These are phyloP conservation scores for Pseudogymnoascus sp. DNA, from an alignment of 2,329 filamentous ascomycete species.

Conservation along the genomic window DNA sequence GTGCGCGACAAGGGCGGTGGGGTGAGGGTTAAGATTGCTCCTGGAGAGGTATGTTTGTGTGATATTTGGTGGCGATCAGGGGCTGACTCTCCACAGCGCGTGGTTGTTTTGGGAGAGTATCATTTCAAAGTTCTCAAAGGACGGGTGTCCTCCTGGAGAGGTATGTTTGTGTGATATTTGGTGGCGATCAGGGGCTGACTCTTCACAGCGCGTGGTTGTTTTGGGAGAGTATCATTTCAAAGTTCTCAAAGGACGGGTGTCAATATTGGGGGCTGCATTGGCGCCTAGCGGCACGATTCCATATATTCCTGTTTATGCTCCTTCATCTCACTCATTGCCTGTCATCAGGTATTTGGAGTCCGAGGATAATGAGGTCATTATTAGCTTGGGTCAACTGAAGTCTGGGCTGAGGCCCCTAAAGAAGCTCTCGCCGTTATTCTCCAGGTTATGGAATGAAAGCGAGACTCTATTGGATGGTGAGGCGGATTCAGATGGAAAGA, in stretches of 20 bases:
- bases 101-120: constrained; percentile 60
- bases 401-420: constrained; percentile 45
- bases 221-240: constrained; percentile 61
- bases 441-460: constrained; percentile 54
- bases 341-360: constrained; percentile 45
- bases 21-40: constrained; percentile 35
- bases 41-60: constrained; percentile 35
- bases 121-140: constrained; percentile 54
- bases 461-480: constrained; percentile 23
- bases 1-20: background rate
- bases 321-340: constrained; percentile 61
- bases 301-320: constrained; percentile 46
- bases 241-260: constrained; percentile 53
- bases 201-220: constrained; percentile 41
- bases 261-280: constrained; percentile 57
- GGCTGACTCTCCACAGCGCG: constrained; percentile 27
- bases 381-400: constrained; percentile 45
- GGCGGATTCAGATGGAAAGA: constrained; percentile 21
- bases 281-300: constrained; percentile 33
- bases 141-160: constrained; percentile 54
- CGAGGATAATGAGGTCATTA: constrained; percentile 43
- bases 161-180: background rate
- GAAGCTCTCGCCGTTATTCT: constrained; percentile 57
- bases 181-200: background rate
- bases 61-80: background rate